Evolutionary conservation across 345 rosid genomes (phyloP).

Genomic region (Corchorus capsularis): DNA sequence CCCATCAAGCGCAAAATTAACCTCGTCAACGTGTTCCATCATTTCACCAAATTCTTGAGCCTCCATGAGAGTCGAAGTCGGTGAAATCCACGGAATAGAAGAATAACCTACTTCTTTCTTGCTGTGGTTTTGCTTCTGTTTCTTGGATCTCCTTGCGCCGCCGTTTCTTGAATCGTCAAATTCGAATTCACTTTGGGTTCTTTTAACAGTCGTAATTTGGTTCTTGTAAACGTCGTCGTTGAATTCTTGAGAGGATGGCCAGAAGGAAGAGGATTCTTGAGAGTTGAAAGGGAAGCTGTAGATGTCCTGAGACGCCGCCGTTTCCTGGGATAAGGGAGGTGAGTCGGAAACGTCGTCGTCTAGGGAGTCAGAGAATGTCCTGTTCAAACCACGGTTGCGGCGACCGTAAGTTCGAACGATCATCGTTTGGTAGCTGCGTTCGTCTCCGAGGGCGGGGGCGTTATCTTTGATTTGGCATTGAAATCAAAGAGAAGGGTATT

Average conservation of each 20-base stretch:
- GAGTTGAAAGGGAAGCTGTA: slow-evolving; percentile 54
- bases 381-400: slow-evolving; percentile 58
- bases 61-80: slow-evolving; percentile 83
- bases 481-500: slow-evolving; percentile 20
- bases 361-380: slow-evolving; percentile 48
- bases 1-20: slow-evolving; percentile 94
- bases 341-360: slow-evolving; percentile 52
- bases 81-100: slow-evolving; percentile 37
- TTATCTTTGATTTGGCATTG: slow-evolving; percentile 23
- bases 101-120: slow-evolving; percentile 14
- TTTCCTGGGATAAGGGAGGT: slow-evolving; percentile 52
- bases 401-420: slow-evolving; percentile 94
- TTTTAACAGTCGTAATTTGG: background rate
- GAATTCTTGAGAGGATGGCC: slow-evolving; percentile 48
- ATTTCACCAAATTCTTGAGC: slow-evolving; percentile 98
- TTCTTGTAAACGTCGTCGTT: slow-evolving; percentile 23
- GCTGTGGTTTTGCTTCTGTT: slow-evolving; percentile 39
- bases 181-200: slow-evolving; percentile 22
- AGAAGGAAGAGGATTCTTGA: slow-evolving; percentile 74
- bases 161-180: slow-evolving; percentile 32
- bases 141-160: slow-evolving; percentile 52
- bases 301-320: slow-evolving; percentile 48
- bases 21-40: slow-evolving; percentile 99
- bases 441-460: slow-evolving; percentile 11
- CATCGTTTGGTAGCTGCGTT: slow-evolving; percentile 42